Evolutionary conservation across 495 filamentous ascomycete species (phyloP).

Genomic region (Penicillium roqueforti): DNA sequence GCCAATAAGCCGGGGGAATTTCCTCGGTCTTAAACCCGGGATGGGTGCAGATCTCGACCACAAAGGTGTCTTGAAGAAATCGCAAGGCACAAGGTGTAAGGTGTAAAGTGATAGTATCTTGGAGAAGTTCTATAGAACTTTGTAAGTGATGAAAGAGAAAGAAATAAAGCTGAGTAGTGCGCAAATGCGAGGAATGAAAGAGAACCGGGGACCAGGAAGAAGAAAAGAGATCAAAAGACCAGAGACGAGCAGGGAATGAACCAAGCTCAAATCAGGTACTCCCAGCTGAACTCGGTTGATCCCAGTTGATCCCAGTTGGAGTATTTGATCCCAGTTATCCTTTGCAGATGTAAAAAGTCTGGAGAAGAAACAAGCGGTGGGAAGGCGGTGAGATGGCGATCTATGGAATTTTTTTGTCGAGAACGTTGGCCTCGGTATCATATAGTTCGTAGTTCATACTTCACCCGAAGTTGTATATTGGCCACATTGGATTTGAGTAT

Average conservation of each 20-base stretch:
- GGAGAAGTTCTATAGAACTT: background rate
- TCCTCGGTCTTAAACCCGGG: constrained; percentile 1
- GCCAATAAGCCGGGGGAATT: constrained; percentile 7
- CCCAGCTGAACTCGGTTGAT: background rate
- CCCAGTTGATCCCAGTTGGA: background rate
- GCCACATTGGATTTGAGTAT: background rate
- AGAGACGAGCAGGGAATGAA: background rate
- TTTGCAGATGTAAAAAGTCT: constrained; percentile 7
- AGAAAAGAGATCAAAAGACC: background rate
- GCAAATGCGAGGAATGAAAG: background rate
- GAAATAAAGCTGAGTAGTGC: background rate
- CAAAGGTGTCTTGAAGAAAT: background rate
- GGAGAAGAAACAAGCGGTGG: constrained; percentile 25
- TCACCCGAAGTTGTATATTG: background rate
- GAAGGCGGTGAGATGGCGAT: constrained; percentile 23
- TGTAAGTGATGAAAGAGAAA: constrained; percentile 1
- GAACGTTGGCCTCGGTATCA: background rate
- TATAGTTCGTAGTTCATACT: background rate
- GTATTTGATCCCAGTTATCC: background rate
- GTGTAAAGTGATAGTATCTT: background rate
- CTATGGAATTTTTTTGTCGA: too few species aligned
- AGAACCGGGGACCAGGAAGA: background rate
- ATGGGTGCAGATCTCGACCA: constrained; percentile 17
- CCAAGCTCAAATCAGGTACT: constrained; percentile 6
- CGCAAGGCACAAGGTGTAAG: constrained; percentile 1